Conservation (phyloP, 495 filamentous ascomycete genomes). For the Thermothielavioides terrestris region DNA sequence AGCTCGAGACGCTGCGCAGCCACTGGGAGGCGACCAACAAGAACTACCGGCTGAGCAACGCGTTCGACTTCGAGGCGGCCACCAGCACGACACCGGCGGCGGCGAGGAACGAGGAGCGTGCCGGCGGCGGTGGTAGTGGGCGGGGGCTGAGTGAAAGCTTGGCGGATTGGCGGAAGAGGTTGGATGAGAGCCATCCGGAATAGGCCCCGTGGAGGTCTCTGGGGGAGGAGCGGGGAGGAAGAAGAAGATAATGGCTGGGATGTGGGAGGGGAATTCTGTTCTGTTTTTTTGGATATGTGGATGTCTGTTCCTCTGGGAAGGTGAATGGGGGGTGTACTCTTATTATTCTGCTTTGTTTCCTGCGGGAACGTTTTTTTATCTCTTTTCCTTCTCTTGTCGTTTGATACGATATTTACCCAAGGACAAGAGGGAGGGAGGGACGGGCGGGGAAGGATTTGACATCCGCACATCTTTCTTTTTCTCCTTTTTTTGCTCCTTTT, state of each 20-base stretch:
- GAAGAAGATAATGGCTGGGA: constrained; percentile 3
- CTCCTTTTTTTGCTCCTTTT: neutral
- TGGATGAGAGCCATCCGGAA: constrained; percentile 44
- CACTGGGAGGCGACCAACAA: constrained; percentile 97
- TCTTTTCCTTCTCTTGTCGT: neutral
- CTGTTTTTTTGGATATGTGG: neutral
- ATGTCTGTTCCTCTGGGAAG: too few relatives aligned
- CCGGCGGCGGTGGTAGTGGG: constrained; percentile 19
- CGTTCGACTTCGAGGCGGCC: constrained; percentile 86
- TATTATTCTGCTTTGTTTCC: neutral
- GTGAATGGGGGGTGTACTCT: neutral
- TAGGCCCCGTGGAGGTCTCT: constrained; percentile 8
- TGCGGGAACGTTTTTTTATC: neutral
- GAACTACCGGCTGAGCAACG: constrained; percentile 78
- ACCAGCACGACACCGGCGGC: constrained; percentile 27
- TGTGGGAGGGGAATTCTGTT: too few relatives aligned
- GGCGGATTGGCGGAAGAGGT: constrained; percentile 63
- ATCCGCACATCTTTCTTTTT: neutral
- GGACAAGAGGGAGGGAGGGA: too few relatives aligned
- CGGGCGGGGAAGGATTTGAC: too few relatives aligned
- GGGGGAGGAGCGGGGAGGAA: too few relatives aligned
- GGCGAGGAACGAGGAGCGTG: constrained; percentile 41
- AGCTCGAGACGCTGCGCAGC: constrained; percentile 76
- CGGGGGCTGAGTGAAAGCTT: constrained; percentile 56
- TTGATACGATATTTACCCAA: too few relatives aligned